Evolutionary conservation across 768 basidiomycete genomes (phyloP).

Genomic region (Galerina sulciceps): DNA sequence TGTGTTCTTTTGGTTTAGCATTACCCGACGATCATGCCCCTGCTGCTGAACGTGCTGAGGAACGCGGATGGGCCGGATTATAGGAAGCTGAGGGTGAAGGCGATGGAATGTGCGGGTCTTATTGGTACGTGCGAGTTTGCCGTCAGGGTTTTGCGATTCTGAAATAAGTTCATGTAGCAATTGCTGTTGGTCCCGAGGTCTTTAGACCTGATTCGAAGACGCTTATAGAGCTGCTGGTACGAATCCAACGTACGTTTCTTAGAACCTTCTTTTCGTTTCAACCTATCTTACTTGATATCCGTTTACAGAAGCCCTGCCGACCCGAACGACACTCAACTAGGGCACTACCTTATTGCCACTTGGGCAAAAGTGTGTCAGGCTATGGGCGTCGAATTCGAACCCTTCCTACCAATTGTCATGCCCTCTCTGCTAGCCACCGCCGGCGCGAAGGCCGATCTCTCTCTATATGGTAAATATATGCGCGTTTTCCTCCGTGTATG

Average conservation of each 20-base stretch:
- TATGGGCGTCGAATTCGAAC: slow-evolving; percentile 83
- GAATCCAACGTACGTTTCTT: slow-evolving; percentile 69
- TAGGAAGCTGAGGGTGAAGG: slow-evolving; percentile 73
- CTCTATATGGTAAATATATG: slow-evolving; percentile 60
- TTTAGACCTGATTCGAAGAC: slow-evolving; percentile 77
- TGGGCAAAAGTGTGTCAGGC: slow-evolving; percentile 92
- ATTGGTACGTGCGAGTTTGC: slow-evolving; percentile 57
- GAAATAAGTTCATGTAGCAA: slow-evolving; percentile 49
- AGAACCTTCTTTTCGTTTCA: neutral
- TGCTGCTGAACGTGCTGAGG: slow-evolving; percentile 74
- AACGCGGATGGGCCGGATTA: slow-evolving; percentile 73
- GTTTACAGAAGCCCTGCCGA: slow-evolving; percentile 58
- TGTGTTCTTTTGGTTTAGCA: slow-evolving; percentile 13
- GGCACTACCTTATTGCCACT: slow-evolving; percentile 80
- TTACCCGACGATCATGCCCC: slow-evolving; percentile 29
- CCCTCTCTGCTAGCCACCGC: slow-evolving; percentile 77
- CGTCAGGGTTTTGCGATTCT: neutral
- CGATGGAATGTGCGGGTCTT: slow-evolving; percentile 90
- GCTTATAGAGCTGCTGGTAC: slow-evolving; percentile 73
- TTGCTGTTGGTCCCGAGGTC: slow-evolving; percentile 82
- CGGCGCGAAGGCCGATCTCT: slow-evolving; percentile 79
- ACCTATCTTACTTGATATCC: slow-evolving; percentile 21
- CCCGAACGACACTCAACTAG: slow-evolving; percentile 70
- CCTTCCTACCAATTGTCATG: slow-evolving; percentile 86
- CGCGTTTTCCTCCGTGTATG: neutral